Evolutionary conservation across 768 basidiomycete species (phyloP).

Genomic region (Leccinum longicurvipes): DNA sequence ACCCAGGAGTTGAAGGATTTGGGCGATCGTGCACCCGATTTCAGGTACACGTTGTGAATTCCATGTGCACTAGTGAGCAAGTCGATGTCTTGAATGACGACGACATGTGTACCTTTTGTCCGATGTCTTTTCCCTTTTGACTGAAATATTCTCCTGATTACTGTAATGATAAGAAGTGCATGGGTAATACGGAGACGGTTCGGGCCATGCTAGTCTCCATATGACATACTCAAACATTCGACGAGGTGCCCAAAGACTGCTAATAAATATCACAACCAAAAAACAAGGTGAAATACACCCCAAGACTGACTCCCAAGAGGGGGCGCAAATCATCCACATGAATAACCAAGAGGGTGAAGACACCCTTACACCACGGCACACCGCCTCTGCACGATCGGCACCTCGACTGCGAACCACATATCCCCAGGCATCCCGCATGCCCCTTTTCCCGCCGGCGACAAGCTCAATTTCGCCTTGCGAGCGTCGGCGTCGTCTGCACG

Average conservation of each 20-base stretch:
- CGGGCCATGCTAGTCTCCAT: background rate
- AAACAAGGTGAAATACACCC: too few relatives aligned
- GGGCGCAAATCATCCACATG: background rate
- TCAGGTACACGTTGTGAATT: slow-evolving; percentile 48
- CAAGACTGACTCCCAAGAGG: background rate
- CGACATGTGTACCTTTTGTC: background rate
- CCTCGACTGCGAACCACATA: background rate
- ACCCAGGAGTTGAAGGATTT: slow-evolving; percentile 30
- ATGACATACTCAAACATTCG: background rate
- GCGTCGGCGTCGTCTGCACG: background rate
- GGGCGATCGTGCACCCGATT: slow-evolving; percentile 63
- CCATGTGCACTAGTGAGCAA: background rate
- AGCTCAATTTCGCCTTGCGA: background rate
- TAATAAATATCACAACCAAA: background rate
- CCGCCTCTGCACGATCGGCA: background rate
- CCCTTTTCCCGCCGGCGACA: background rate
- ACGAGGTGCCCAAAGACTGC: background rate
- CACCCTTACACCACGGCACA: background rate
- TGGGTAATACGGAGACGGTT: background rate
- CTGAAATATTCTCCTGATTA: too few relatives aligned
- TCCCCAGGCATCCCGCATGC: background rate
- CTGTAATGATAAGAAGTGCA: too few relatives aligned
- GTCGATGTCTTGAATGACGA: background rate
- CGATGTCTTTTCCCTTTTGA: background rate
- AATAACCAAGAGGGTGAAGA: background rate